These are phyloP conservation scores for Saccharum officinarum DNA, from an alignment of 176 grass and related monocot genomes.

Conservation along the genomic window DNA sequence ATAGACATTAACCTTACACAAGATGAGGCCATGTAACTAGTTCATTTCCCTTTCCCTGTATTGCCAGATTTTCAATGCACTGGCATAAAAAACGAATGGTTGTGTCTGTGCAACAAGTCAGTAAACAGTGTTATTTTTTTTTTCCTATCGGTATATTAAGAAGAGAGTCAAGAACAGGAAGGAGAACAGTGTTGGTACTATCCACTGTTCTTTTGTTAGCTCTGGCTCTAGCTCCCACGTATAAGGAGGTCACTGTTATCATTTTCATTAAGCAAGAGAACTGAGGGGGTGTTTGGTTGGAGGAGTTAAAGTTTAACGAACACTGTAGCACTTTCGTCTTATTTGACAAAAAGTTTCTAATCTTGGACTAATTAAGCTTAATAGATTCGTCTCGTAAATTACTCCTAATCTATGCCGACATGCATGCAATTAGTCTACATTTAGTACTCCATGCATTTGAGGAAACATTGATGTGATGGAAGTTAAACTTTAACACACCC, in stretches of 20 bases:
- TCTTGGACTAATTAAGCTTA: no score
- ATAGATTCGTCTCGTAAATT: no score
- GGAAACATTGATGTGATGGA: no score
- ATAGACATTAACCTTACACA: conserved; percentile 13
- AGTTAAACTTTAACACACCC: no score
- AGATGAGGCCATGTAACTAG: neutral
- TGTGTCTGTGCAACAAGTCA: neutral
- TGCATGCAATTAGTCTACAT: no score
- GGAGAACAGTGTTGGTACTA: neutral
- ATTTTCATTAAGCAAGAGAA: neutral
- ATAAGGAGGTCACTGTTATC: neutral
- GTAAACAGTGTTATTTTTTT: neutral
- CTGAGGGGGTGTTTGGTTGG: no score
- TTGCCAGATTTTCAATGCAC: neutral
- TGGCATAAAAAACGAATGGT: neutral
- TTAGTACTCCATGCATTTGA: no score
- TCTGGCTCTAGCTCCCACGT: neutral
- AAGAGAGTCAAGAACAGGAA: neutral
- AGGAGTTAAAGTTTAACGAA: no score
- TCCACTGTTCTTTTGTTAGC: neutral
- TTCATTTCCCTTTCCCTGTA: neutral
- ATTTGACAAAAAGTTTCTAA: no score
- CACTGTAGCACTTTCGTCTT: no score
- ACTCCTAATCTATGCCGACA: no score
- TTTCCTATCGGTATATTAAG: neutral